Conservation (phyloP, 2,329 filamentous ascomycete genomes). For the Diaporthe batatas region DNA sequence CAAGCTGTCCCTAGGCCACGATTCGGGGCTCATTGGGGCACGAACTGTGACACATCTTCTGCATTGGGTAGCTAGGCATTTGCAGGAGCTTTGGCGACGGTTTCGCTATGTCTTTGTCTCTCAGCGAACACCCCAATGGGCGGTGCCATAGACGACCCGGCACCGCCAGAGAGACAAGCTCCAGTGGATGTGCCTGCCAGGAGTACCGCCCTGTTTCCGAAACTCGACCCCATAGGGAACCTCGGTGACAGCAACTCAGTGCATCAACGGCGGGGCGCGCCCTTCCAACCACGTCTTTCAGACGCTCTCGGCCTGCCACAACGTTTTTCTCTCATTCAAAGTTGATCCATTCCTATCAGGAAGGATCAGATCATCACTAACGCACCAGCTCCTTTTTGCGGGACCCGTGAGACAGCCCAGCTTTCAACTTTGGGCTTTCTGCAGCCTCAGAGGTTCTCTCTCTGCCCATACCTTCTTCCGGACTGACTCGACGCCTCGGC, state of each 20-base stretch:
- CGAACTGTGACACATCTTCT: neutral
- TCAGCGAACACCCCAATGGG: neutral
- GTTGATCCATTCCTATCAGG: neutral
- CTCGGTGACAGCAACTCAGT: constrained; percentile 20
- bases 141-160: constrained; percentile 27
- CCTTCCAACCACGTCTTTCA: constrained; percentile 17
- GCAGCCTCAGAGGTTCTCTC: constrained; percentile 17
- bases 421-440: constrained; percentile 7
- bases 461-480: neutral
- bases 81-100: neutral
- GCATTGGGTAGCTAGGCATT: neutral
- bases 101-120: neutral
- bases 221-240: constrained; percentile 11
- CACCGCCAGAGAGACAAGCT: neutral
- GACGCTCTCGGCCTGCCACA: constrained; percentile 5
- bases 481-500: constrained; percentile 18
- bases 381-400: constrained; percentile 20
- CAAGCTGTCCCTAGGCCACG: neutral
- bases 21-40: neutral
- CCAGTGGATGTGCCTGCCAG: constrained; percentile 2
- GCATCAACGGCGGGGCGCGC: constrained; percentile 4
- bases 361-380: constrained; percentile 14
- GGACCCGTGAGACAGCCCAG: constrained; percentile 6
- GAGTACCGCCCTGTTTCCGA: constrained; percentile 7
- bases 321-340: neutral